phyloP scores from a whole-genome alignment of 2,329 filamentous ascomycete genomes.

The Ramularia collo-cygni region DNA sequence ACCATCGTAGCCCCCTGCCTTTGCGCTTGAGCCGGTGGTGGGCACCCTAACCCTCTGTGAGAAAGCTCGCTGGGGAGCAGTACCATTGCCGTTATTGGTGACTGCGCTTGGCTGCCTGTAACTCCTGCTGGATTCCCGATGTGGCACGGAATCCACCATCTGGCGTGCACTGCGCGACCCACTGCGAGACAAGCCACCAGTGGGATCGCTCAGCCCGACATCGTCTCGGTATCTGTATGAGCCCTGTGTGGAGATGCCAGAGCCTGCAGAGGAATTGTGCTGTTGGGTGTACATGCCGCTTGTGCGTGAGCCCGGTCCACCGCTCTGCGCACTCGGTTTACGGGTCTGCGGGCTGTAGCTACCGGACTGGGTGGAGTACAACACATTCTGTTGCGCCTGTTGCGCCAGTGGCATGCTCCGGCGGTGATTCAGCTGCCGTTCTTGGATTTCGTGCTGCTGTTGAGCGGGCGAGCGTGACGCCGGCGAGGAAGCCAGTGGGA shows the following conservation, averaged over 20 bases:
- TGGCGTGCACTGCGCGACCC: conserved; percentile 57
- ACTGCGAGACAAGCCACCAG: conserved; percentile 51
- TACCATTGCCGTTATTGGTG: conserved; percentile 47
- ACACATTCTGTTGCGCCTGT: conserved; percentile 35
- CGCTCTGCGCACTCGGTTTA: conserved; percentile 25
- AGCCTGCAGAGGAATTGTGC: conserved; percentile 40
- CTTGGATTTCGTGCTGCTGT: conserved; percentile 10
- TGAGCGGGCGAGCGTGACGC: conserved; percentile 7
- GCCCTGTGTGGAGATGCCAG: conserved; percentile 30
- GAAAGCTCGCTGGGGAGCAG: conserved; percentile 66
- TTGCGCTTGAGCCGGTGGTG: conserved; percentile 18
- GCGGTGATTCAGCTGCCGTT: conserved; percentile 30
- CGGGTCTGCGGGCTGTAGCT: conserved; percentile 18
- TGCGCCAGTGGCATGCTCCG: conserved; percentile 39
- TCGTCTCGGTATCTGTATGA: conserved; percentile 45
- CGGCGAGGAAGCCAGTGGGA: conserved; percentile 8
- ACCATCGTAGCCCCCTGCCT: conserved; percentile 18
- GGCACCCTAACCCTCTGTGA: conserved; percentile 54
- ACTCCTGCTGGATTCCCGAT: conserved; percentile 61
- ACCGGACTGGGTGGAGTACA: conserved; percentile 18
- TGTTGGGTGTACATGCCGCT: conserved; percentile 45
- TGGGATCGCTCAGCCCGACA: conserved; percentile 22
- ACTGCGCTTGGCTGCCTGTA: conserved; percentile 56
- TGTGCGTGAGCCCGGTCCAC: conserved; percentile 30
- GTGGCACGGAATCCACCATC: conserved; percentile 54